Evolutionary conservation across 441 rosid species (phyloP), one percentile per base, ranked within the genome.

Genomic region (Bocquillonia castaneifolia): DNA sequence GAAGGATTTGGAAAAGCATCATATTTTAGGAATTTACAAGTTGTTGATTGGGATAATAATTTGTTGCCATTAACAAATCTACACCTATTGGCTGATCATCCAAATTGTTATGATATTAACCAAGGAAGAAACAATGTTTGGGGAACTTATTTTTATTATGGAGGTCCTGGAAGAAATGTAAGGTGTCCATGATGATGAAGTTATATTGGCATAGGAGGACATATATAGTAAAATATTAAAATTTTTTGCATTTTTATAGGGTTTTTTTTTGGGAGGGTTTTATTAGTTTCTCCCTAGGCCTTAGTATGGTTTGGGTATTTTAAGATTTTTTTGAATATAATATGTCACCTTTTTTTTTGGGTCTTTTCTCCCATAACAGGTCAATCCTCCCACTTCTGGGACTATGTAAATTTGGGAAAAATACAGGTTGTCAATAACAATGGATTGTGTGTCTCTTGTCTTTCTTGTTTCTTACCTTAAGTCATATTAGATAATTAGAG

Each of bases 91-190:
- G 99, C 99, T 6, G 99, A 94, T 65, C 96, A 90, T 74, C 85
- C 96, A 1, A 85, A 79, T 61, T 92, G 99, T 79, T 94, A 94
- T 63, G 87, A 88, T 64, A 90, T 94, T 29, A 85, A 78, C 78
- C 92, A 93, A 69, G 98, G 97, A 14, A 73, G 79, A 26, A 92
- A 85, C 73, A 76, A 74, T 63, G 98, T 83, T 22, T 94, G 99
- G 99, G 99, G 99, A 5, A 85, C 85, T 74, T 90, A 90, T 69
- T 88, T 94, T 78, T 94, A 94, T 65, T 94, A 90, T 71, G 99
- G 99, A 52, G 99, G 99, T 25, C 99, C 99, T 64, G 99, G 99
- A 8, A 88, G 85, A 78, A 94, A 88, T 76, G 86, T 83, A 32
- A 86, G 82, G 44, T 93, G 99, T 70, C 90, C 92, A 42, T 93